A percentile compares a stretch with the other conserved stretches of the same genome.
These are phyloP conservation scores for Candida nemodendra DNA, from an alignment of 805 yeast species.

Conservation along the genomic window DNA sequence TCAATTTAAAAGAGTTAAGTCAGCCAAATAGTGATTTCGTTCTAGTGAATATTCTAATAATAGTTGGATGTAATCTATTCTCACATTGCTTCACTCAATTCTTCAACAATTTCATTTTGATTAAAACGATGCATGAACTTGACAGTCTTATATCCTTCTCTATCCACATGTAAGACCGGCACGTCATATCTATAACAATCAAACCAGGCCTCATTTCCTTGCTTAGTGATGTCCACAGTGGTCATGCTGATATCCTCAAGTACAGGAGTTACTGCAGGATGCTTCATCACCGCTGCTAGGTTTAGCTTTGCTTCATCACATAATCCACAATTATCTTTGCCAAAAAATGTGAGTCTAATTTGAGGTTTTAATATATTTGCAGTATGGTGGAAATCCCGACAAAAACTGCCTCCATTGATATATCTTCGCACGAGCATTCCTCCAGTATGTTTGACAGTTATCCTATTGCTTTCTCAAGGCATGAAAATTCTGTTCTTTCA, in stretches of 20 bases:
- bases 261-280: constrained; percentile 14
- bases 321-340: constrained; percentile 66
- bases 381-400: too few species aligned
- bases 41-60: background rate
- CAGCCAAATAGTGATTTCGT: too few species aligned
- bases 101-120: constrained; percentile 52
- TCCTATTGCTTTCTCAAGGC: too few species aligned
- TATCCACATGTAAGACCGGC: constrained; percentile 71
- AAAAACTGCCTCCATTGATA: too few species aligned
- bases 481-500: too few species aligned
- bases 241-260: constrained; percentile 35
- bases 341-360: constrained; percentile 53
- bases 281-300: constrained; percentile 41
- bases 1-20: too few species aligned
- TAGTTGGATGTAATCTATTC: too few species aligned
- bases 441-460: too few species aligned
- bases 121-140: constrained; percentile 70
- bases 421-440: too few species aligned
- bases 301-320: constrained; percentile 64
- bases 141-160: constrained; percentile 45
- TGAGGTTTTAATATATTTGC: too few species aligned
- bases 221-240: constrained; percentile 57
- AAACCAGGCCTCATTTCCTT: constrained; percentile 63
- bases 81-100: constrained; percentile 39
- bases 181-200: constrained; percentile 72